Conservation (phyloP, 78 protist genomes). For the Dictyostelium firmibasis region DNA sequence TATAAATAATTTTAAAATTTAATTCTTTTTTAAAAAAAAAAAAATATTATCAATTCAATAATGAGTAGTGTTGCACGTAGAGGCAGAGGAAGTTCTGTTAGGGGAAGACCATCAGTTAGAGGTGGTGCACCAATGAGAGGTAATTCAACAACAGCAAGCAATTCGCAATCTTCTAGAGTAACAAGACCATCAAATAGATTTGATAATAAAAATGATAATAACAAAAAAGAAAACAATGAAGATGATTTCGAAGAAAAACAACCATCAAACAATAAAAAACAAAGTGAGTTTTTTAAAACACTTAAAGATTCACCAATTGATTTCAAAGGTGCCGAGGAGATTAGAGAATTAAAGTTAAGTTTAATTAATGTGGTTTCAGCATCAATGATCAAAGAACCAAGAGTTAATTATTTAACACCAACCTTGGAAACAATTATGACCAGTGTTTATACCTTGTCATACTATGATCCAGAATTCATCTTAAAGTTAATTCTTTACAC, state of each 20-base stretch:
- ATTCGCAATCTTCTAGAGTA: not conserved
- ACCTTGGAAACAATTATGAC: conserved; percentile 31
- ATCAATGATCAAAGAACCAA: conserved; percentile 85
- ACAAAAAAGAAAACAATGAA: not conserved
- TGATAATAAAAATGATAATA: not conserved
- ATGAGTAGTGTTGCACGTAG: not conserved
- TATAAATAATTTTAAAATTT: not conserved
- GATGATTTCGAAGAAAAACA: not conserved
- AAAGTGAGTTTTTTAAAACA: not conserved
- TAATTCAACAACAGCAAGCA: not conserved
- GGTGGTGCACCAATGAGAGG: not conserved
- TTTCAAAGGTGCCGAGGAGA: not conserved
- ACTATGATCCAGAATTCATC: conserved; percentile 88
- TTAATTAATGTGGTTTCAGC: conserved; percentile 82
- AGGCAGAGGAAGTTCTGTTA: conserved; percentile 24
- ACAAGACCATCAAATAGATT: not conserved
- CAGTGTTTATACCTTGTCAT: conserved; percentile 8
- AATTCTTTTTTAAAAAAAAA: not conserved
- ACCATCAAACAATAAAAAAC: not conserved
- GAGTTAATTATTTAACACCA: conserved; percentile 54
- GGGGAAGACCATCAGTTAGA: conserved; percentile 12
- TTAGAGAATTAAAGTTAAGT: conserved; percentile 34
- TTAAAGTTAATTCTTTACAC: conserved; percentile 85
- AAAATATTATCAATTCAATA: not conserved
- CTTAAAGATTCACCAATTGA: not conserved